Percentiles rank a stretch among this genome's conserved stretches.
These are phyloP conservation scores for Uromyces viciae-fabae DNA, from an alignment of 1,284 basidiomycete species.

Conservation along the genomic window DNA sequence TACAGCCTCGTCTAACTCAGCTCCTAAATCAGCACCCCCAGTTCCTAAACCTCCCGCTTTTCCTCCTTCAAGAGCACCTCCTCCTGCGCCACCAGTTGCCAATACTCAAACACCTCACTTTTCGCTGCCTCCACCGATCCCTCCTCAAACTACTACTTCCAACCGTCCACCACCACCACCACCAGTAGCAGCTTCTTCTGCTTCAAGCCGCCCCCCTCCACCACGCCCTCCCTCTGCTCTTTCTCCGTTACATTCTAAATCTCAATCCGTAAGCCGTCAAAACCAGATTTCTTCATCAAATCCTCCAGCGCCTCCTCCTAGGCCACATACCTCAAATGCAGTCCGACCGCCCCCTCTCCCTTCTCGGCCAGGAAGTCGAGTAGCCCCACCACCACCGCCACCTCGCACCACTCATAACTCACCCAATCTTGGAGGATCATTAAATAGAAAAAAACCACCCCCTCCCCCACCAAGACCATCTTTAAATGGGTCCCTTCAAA, in stretches of 20 bases:
- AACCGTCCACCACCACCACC: slow-evolving; percentile 18
- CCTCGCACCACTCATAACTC: slow-evolving; percentile 23
- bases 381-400: slow-evolving; percentile 28
- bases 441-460: slow-evolving; percentile 32
- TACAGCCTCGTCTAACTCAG: neutral
- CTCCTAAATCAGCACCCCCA: slow-evolving; percentile 32
- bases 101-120: neutral
- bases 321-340: slow-evolving; percentile 1
- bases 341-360: slow-evolving; percentile 31
- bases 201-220: neutral
- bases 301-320: slow-evolving; percentile 28
- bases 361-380: slow-evolving; percentile 4
- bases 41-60: slow-evolving; percentile 23
- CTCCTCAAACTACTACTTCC: neutral
- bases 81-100: slow-evolving; percentile 13
- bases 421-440: neutral
- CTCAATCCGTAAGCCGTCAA: neutral
- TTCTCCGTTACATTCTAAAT: neutral
- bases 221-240: slow-evolving; percentile 14
- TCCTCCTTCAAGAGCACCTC: slow-evolving; percentile 40
- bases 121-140: slow-evolving; percentile 27
- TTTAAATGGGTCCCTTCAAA: neutral
- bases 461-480: slow-evolving; percentile 39
- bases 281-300: neutral
- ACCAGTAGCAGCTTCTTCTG: neutral